Base-by-base conservation (phyloP, 768 basidiomycete genomes). In the Tricholoma saponaceum region DNA sequence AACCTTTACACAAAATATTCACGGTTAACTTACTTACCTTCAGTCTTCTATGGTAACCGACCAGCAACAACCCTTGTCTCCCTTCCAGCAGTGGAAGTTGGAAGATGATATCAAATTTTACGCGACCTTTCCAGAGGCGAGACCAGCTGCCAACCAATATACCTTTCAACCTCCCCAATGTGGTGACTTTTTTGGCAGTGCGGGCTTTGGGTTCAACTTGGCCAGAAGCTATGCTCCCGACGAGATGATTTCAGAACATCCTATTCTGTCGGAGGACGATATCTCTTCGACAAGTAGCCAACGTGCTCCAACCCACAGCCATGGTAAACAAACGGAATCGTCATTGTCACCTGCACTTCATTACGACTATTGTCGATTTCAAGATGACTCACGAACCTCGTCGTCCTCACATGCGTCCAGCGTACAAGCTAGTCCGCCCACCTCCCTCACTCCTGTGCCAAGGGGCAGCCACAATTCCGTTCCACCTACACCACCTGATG, bases 51-150 rank as follows among this genome's bases (percentile, higher is more conserved):
- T 64, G 60, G 43, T 22, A 23, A 37, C 55, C 9, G n/a, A 53
- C 49, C 51, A 62, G 10, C 35, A 46, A 12, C 56, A 64, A 35
- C 56, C 55, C 6, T 52, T 66, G 37, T 66, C 67, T 2, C 53
- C 63, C n/a, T 75, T 74, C 60, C 66, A 70, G 12, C 68, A 71
- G 54, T 73, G 70, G 57, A 65, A 74, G 59, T 60, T 68, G 28
- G 73, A 76, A 28, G 64, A 70, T 18, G 78, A 78, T 58, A 73
- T 74, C 22, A 58, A 62, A 50, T 79, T 78, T 59, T 78, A 74
- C 58, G 63, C 68, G 12, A 69, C 67, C 12, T 77, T 77, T 58
- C 76, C 76, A 41, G 64, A 66, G 22, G 76, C 75, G 39, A 66
- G 66, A 52, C 66, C 60, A 9, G 60, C 66, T 6, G 57, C 62